These are phyloP conservation scores for Cytospora piceicola DNA, from an alignment of 2,329 filamentous ascomycete species.

Conservation along the genomic window DNA sequence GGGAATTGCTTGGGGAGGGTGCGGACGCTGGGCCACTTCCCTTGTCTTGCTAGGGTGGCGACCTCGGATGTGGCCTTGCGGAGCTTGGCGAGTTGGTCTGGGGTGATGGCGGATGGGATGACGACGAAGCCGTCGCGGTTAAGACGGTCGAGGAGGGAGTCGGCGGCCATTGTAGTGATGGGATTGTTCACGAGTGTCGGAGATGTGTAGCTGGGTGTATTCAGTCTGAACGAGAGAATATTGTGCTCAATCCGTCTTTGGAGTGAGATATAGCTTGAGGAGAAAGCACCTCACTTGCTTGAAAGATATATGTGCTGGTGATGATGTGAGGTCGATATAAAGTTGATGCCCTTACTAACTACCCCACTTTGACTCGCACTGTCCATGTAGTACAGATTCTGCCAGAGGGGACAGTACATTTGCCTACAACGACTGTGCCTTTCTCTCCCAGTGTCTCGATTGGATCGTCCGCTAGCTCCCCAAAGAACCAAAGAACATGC, in stretches of 20 bases:
- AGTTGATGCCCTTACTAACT: slow-evolving; percentile 8
- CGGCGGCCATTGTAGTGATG: slow-evolving; percentile 21
- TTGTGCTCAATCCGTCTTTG: neutral
- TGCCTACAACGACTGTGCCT: neutral
- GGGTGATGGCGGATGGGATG: slow-evolving; percentile 66
- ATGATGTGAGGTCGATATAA: slow-evolving; percentile 23
- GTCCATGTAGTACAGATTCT: neutral
- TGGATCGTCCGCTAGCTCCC: neutral
- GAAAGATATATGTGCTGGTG: neutral
- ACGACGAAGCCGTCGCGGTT: slow-evolving; percentile 61
- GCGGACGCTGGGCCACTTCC: slow-evolving; percentile 79
- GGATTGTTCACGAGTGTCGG: neutral
- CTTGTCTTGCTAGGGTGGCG: slow-evolving; percentile 66
- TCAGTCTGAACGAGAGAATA: neutral
- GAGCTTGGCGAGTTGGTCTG: slow-evolving; percentile 59
- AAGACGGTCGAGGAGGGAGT: slow-evolving; percentile 28
- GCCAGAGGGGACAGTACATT: neutral
- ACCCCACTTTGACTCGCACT: neutral
- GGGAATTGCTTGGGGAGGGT: slow-evolving; percentile 91
- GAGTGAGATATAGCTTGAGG: neutral
- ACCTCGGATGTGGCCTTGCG: slow-evolving; percentile 61
- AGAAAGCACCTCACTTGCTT: neutral
- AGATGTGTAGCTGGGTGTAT: neutral
- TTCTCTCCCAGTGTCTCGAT: neutral
- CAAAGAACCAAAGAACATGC: neutral